Conservation (phyloP, 306 rosid genomes). For the Hylodesmum podocarpum region DNA sequence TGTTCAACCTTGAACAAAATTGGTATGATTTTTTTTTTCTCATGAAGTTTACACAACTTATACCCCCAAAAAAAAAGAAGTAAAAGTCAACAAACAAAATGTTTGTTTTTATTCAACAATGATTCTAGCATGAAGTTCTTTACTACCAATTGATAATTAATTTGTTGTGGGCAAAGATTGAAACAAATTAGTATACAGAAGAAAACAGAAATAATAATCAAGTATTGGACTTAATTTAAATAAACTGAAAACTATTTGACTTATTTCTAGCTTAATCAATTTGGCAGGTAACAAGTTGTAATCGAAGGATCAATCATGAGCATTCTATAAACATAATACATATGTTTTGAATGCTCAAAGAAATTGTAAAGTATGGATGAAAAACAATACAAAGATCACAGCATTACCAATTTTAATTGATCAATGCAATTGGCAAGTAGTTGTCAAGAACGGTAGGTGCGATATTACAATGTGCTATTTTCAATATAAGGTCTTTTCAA, state of each 20-base stretch:
- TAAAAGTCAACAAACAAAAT: not conserved
- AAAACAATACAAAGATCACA: not conserved
- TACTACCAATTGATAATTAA: not conserved
- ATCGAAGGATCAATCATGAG: not conserved
- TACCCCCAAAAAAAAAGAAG: too few relatives aligned
- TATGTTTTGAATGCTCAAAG: not conserved
- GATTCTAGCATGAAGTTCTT: not conserved
- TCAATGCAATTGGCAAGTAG: not conserved
- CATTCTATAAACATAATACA: not conserved
- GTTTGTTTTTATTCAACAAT: not conserved
- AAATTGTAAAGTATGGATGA: not conserved
- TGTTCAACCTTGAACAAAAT: too few relatives aligned
- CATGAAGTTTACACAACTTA: not conserved
- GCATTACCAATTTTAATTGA: not conserved
- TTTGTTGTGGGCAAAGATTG: not conserved
- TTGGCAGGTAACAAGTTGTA: not conserved
- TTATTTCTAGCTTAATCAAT: not conserved
- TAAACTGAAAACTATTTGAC: not conserved
- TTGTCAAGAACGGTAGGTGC: not conserved
- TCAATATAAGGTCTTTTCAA: not conserved
- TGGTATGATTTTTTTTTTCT: too few relatives aligned
- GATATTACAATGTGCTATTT: not conserved
- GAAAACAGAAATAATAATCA: not conserved
- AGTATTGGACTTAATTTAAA: not conserved
- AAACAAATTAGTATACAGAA: not conserved